Conservation (phyloP, 2,329 filamentous ascomycete genomes). For the Mycosphaerella arachidis region DNA sequence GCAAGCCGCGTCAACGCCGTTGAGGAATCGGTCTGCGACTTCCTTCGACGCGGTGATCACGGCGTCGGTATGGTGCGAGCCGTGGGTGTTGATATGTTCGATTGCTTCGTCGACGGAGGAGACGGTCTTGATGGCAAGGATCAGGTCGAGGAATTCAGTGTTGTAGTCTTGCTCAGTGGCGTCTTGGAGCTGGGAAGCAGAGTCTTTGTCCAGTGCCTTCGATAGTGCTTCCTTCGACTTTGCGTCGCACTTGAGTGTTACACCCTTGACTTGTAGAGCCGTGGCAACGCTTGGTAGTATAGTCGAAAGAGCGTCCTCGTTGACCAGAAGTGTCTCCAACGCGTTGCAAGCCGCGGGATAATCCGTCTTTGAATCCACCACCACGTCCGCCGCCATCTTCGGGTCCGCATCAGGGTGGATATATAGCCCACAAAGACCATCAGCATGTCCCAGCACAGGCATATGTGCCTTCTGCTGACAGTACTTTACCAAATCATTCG, state of each 20-base stretch:
- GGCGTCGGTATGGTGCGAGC: slow-evolving; percentile 88
- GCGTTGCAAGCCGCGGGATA: slow-evolving; percentile 96
- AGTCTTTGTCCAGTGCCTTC: slow-evolving; percentile 41
- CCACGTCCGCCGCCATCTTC: slow-evolving; percentile 65
- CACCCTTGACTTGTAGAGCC: slow-evolving; percentile 70
- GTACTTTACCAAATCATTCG: slow-evolving; percentile 82
- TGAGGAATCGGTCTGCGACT: slow-evolving; percentile 77
- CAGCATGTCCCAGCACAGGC: slow-evolving; percentile 91
- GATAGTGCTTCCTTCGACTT: slow-evolving; percentile 61
- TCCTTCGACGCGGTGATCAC: slow-evolving; percentile 70
- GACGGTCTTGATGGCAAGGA: slow-evolving; percentile 78
- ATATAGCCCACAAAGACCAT: slow-evolving; percentile 86
- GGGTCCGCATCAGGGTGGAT: slow-evolving; percentile 73
- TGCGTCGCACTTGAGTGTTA: slow-evolving; percentile 75
- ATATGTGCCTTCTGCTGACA: slow-evolving; percentile 91
- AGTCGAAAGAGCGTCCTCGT: slow-evolving; percentile 63
- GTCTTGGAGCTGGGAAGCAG: slow-evolving; percentile 51
- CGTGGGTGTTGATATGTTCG: slow-evolving; percentile 83
- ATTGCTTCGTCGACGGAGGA: slow-evolving; percentile 64
- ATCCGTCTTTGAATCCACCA: slow-evolving; percentile 87
- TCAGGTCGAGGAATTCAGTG: slow-evolving; percentile 84
- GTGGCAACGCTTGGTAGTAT: slow-evolving; percentile 68
- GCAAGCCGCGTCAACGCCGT: slow-evolving; percentile 78
- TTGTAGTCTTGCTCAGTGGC: slow-evolving; percentile 69
- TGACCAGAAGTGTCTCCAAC: slow-evolving; percentile 84